Evolutionary conservation across 345 rosid genomes (phyloP), one percentile per base, ranked within the genome.

Genomic region (Brassica juncea): DNA sequence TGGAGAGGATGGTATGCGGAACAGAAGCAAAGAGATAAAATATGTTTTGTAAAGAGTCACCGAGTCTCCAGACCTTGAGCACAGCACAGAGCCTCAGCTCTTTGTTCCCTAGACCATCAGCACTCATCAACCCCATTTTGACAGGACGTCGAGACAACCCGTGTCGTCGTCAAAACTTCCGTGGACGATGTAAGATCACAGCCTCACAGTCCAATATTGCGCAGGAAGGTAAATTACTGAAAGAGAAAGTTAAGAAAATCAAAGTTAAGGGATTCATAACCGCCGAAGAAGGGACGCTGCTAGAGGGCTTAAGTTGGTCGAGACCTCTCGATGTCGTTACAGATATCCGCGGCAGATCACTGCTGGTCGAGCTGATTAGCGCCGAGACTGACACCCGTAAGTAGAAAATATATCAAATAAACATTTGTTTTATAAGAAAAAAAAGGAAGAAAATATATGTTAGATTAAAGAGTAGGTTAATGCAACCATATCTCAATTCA

Each of bases 331-430:
- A 79, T 79, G 77, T 72, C 73, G 27, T 78, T 12, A 0, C 69
- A 1, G 82, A 78, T 78, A 23, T 78, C 4, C 21, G 21, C 5
- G 82, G 81, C 72, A 66, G 81, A 66, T 78, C 81, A 57, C 68
- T 78, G 16, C 77, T 78, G 2, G 81, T 72, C 3, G 81, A 78
- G 72, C 81, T 78, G 30, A 66, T 78, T 58, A 78, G 81, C 81
- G 2, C 61, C 16, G 81, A 66, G 27, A 27, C 30, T 63, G 76
- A 71, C 54, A 9, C 55, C 1, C 7, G 81, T 78, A 5, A 78
- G 77, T 78, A 39, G 68, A 65, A 27, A 27, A 5, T 5, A 31
- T 35, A 19, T 71, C 23, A 23, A 76, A 12, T 3, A 8, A 23
- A 28, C 35, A 5, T 64, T 6, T 34, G 19, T 14, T 23, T 14